Conservation (phyloP, 2,329 filamentous ascomycete species). For the Colletotrichum zoysiae region DNA sequence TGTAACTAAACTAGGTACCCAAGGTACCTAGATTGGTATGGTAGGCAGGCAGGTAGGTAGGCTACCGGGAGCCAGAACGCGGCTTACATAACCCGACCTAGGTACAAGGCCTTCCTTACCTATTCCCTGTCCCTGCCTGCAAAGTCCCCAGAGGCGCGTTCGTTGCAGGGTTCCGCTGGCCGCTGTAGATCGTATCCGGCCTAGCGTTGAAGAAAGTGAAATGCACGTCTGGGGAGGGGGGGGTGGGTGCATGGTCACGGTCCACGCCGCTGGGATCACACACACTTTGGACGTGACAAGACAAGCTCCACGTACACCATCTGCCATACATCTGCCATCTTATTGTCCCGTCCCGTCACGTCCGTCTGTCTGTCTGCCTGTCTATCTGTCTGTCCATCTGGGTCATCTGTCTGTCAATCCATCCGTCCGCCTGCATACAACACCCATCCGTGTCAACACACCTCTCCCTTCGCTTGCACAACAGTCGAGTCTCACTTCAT, state of each 20-base stretch:
- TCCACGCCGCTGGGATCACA: slow-evolving; percentile 30
- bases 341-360: not conserved
- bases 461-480: not conserved
- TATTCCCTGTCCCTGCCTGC: not conserved
- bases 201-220: slow-evolving; percentile 39
- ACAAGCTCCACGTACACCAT: slow-evolving; percentile 10
- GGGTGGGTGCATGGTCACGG: slow-evolving; percentile 4
- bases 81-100: slow-evolving; percentile 23
- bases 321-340: not conserved
- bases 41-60: too few relatives aligned
- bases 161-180: slow-evolving; percentile 30
- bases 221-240: slow-evolving; percentile 30
- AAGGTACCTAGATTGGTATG: too few relatives aligned
- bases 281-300: slow-evolving; percentile 32
- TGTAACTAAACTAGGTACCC: too few relatives aligned
- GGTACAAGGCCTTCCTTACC: too few relatives aligned
- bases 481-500: not conserved
- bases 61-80: slow-evolving; percentile 26
- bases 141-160: slow-evolving; percentile 39
- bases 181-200: slow-evolving; percentile 29
- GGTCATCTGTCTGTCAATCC: not conserved
- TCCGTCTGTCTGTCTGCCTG: not conserved
- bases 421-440: not conserved
- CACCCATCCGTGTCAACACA: not conserved
- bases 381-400: not conserved